These are phyloP conservation scores for Termitomyces titanicus DNA, from an alignment of 768 basidiomycete genomes.

Conservation along the genomic window DNA sequence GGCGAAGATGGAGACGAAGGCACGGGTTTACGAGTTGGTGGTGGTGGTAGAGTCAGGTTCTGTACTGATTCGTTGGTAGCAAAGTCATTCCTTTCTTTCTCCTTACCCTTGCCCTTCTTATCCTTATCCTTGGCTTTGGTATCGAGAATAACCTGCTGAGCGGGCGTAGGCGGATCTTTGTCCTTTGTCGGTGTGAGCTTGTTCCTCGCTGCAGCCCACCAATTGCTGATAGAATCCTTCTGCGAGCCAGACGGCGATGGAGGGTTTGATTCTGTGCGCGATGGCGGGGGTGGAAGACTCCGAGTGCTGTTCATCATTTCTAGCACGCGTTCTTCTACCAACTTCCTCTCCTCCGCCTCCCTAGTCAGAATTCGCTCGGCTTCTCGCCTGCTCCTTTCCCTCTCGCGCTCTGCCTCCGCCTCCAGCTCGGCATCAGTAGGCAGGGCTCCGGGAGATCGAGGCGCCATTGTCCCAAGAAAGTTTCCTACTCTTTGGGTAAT, in stretches of 20 bases:
- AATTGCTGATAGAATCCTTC: slow-evolving; percentile 46
- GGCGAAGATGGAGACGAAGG: slow-evolving; percentile 60
- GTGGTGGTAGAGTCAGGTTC: slow-evolving; percentile 45
- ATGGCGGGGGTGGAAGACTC: slow-evolving; percentile 56
- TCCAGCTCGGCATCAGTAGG: slow-evolving; percentile 79
- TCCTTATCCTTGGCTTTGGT: slow-evolving; percentile 66
- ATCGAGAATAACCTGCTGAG: slow-evolving; percentile 78
- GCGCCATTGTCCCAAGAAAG: slow-evolving; percentile 53
- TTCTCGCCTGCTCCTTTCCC: slow-evolving; percentile 71
- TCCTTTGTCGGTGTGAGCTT: slow-evolving; percentile 78
- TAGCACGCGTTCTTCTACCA: slow-evolving; percentile 70
- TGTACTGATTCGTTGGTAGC: slow-evolving; percentile 51
- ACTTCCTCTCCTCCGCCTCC: slow-evolving; percentile 66
- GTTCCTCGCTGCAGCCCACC: slow-evolving; percentile 77
- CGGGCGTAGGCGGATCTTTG: slow-evolving; percentile 71
- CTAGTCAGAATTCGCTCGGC: slow-evolving; percentile 72
- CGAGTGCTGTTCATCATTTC: slow-evolving; percentile 62
- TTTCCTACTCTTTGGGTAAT: slow-evolving; percentile 74
- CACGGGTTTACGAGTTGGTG: slow-evolving; percentile 41
- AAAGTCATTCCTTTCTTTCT: slow-evolving; percentile 56
- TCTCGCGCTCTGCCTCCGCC: slow-evolving; percentile 74
- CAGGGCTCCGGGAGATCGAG: slow-evolving; percentile 33
- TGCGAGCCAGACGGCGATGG: slow-evolving; percentile 63
- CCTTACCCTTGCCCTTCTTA: slow-evolving; percentile 41
- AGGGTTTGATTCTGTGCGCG: slow-evolving; percentile 54